Evolutionary conservation across 805 yeast genomes (phyloP), one percentile per base, ranked within the genome.

Genomic region (Danielia reshetovae): DNA sequence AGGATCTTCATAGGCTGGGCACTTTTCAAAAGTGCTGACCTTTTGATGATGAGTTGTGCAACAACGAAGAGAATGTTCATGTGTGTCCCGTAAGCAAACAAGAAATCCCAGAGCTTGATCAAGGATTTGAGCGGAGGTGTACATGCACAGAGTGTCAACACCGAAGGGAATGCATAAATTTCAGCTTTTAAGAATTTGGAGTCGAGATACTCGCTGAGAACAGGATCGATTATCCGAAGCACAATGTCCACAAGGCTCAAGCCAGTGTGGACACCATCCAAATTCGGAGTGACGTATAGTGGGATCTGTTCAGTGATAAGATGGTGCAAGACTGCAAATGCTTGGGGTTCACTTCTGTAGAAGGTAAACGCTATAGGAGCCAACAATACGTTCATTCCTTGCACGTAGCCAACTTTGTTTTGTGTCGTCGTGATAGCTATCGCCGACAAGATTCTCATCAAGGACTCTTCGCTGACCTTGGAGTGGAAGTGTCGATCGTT

Each of bases 21-120:
- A 7, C 81, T 69, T 11, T 61, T 62, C 36, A 89, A 56, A n/a
- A 88, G 61, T 19, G 70, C 60, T 7, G 78, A 72, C 38, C 96
- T 65, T 39, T 83, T 79, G 27, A 81, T 65, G 4, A 85, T 77
- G 15, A 88, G 61, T 54, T 85, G 95, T 2, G 96, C 90, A 7
- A 87, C 85, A 3, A 88, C 77, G 46, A 87, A 83, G 24, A 89
- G 64, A 18, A 89, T 74, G 59, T 89, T 88, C 79, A 87, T 72
- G 51, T 89, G 96, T 13, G 84, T 77, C 0, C 97, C 97, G 50
- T 85, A 88, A 3, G 96, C 95, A 58, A 88, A 83, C 48, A 87
- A 60, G 45, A 88, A 84, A 55, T 88, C 97, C 97, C 97, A 88
- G 12, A 88, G 66, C 38, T 78, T 74, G 24, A 88, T 59, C 1